A percentile compares a stretch with the other conserved stretches of the same genome.
Conservation (phyloP, 1,139 yeast genomes). For the Casaregolazyma suthepensis region DNA sequence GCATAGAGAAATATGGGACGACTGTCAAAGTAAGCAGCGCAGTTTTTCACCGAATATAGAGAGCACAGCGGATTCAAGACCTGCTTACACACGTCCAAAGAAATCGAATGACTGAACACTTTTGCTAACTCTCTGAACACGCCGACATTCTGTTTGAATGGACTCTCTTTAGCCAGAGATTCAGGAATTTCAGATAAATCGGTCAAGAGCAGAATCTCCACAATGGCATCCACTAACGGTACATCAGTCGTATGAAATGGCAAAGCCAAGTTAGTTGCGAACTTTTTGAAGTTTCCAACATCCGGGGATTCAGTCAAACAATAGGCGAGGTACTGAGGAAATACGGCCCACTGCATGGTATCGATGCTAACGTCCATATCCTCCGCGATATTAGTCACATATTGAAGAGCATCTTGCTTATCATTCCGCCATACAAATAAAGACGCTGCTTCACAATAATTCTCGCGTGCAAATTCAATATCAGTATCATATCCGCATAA, state of each 20-base stretch:
- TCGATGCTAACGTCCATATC: neutral
- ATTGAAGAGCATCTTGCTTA: neutral
- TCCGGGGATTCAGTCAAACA: neutral
- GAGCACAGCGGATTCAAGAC: neutral
- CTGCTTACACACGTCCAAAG: neutral
- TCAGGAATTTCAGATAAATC: conserved; percentile 3
- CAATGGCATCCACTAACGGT: neutral
- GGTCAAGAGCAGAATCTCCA: neutral
- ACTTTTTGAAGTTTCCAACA: neutral
- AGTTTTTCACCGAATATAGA: neutral
- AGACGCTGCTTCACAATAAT: conserved; percentile 19
- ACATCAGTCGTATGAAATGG: neutral
- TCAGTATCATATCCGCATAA: conserved; percentile 33
- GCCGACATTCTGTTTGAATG: neutral
- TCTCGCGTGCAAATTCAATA: conserved; percentile 29
- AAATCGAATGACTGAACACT: neutral
- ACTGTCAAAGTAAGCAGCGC: neutral
- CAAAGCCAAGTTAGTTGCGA: neutral
- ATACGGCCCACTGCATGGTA: neutral
- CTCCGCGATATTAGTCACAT: neutral
- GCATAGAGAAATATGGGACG: neutral
- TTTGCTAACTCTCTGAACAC: neutral
- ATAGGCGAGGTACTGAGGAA: conserved; percentile 1
- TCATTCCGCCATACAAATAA: neutral
- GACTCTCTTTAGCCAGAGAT: neutral